Conservation (phyloP, 148 eudicot genomes). For the Nyssa sinensis region DNA sequence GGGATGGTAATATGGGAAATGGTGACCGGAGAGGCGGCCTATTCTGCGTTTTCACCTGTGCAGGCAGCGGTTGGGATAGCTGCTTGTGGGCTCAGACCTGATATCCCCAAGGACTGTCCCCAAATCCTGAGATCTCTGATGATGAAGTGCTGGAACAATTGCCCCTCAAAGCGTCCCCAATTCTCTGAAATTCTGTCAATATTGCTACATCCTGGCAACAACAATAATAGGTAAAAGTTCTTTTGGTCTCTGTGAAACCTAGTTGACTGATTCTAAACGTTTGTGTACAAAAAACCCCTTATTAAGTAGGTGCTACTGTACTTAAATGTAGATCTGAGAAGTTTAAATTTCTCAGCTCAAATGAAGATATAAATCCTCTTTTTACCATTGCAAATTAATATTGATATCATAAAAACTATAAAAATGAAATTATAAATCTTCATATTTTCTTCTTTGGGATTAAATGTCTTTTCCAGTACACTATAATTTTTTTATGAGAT, state of each 20-base stretch:
- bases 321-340: slow-evolving; percentile 24
- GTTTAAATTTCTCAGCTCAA: slow-evolving; percentile 20
- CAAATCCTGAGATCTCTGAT: slow-evolving; percentile 61
- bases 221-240: slow-evolving; percentile 34
- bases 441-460: not conserved
- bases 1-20: slow-evolving; percentile 95
- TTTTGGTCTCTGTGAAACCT: not conserved
- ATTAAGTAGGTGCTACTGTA: slow-evolving; percentile 20
- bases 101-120: slow-evolving; percentile 89
- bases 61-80: slow-evolving; percentile 97
- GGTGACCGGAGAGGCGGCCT: slow-evolving; percentile 86
- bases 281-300: slow-evolving; percentile 16
- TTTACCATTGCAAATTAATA: not conserved
- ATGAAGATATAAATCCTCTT: slow-evolving; percentile 24
- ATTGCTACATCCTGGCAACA: slow-evolving; percentile 44
- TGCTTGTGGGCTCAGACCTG: slow-evolving; percentile 97
- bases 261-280: not conserved
- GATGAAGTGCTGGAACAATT: slow-evolving; percentile 81
- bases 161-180: slow-evolving; percentile 79
- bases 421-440: not conserved
- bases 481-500: not conserved
- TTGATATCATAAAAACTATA: slow-evolving; percentile 4
- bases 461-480: not conserved
- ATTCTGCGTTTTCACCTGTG: slow-evolving; percentile 88
- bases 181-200: slow-evolving; percentile 66